Evolutionary conservation across 176 grass and related monocot genomes (phyloP).

Genomic region (Bothriochloa decipiens): DNA sequence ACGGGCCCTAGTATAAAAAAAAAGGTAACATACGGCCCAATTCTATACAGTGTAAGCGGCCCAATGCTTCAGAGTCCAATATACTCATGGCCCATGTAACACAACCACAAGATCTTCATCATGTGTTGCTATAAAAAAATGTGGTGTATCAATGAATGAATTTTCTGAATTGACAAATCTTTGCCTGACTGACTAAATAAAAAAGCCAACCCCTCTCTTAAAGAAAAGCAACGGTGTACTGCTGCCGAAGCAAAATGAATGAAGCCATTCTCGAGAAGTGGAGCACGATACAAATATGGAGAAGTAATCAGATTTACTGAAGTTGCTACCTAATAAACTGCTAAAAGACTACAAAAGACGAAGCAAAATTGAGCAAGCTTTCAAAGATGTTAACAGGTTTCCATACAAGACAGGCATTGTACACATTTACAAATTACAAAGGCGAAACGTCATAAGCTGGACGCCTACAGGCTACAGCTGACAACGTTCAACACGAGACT

Average conservation of each 20-base stretch:
- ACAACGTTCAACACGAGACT: neutral
- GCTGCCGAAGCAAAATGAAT: too few relatives aligned
- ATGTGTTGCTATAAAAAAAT: too few relatives aligned
- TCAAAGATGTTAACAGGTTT: neutral
- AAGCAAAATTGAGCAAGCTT: neutral
- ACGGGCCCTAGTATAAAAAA: too few relatives aligned
- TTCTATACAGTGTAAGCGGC: neutral
- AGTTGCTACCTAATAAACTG: neutral
- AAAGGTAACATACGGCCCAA: too few relatives aligned
- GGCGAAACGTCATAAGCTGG: neutral
- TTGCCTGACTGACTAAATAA: neutral
- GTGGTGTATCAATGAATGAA: too few relatives aligned
- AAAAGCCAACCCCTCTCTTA: too few relatives aligned
- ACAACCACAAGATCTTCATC: too few relatives aligned
- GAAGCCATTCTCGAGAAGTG: neutral
- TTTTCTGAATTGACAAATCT: too few relatives aligned
- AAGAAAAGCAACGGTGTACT: too few relatives aligned
- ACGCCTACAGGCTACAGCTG: constrained; percentile 12
- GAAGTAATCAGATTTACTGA: neutral
- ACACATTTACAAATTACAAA: constrained; percentile 1
- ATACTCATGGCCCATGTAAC: too few relatives aligned
- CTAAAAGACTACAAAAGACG: neutral
- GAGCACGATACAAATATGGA: neutral
- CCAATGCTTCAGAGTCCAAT: neutral
- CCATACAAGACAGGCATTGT: neutral